phyloP scores from a whole-genome alignment of 805 yeast genomes.

The Naumovozyma dairenensis region DNA sequence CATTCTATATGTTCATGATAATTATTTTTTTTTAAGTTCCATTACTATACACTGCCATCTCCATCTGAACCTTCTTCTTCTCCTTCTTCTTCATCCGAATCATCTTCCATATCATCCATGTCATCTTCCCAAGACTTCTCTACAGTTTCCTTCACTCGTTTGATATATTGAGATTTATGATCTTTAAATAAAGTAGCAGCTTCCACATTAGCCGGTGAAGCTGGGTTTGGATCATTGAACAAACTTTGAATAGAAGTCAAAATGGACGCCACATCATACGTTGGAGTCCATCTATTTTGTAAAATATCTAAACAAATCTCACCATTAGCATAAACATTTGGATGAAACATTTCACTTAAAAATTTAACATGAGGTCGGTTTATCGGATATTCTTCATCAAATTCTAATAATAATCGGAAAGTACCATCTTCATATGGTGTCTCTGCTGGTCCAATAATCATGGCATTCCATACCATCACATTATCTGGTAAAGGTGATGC shows the following conservation, averaged over 20 bases:
- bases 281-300: constrained; percentile 97
- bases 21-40: no score
- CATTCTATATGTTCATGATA: no score
- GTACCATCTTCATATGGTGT: constrained; percentile 99
- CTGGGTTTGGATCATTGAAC: constrained; percentile 90
- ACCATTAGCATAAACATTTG: constrained; percentile 92
- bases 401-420: constrained; percentile 72
- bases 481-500: constrained; percentile 96
- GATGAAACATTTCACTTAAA: constrained; percentile 92
- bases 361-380: constrained; percentile 93
- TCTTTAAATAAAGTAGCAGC: constrained; percentile 94
- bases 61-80: constrained; percentile 10
- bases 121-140: constrained; percentile 91
- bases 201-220: constrained; percentile 95
- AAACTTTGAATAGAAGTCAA: constrained; percentile 86
- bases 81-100: constrained; percentile 29
- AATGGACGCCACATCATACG: constrained; percentile 93
- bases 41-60: no score
- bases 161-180: constrained; percentile 84
- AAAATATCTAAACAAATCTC: constrained; percentile 91
- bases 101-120: constrained; percentile 34
- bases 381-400: constrained; percentile 95
- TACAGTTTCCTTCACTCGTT: constrained; percentile 88
- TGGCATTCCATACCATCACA: constrained; percentile 96
- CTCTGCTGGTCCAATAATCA: constrained; percentile 93